phyloP scores from a whole-genome alignment of 2,329 filamentous ascomycete genomes.

The Neofusicoccum sp. region DNA sequence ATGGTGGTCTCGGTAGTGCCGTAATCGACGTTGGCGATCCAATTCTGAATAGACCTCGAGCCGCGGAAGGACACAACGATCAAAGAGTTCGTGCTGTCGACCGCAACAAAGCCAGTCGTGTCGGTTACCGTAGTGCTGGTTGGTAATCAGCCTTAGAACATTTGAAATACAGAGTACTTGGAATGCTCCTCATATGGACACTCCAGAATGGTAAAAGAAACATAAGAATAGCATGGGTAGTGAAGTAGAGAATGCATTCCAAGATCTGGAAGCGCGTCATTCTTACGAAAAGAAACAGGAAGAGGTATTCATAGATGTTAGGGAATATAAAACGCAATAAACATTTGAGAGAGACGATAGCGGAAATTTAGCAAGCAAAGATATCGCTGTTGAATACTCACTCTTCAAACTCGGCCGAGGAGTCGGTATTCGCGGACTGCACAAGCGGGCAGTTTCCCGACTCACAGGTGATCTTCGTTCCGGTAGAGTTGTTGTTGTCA shows the following conservation, averaged over 20 bases:
- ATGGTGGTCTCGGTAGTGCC: constrained; percentile 44
- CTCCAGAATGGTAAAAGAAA: too few species aligned
- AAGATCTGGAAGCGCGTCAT: too few species aligned
- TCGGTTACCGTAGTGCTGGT: constrained; percentile 33
- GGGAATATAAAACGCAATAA: too few species aligned
- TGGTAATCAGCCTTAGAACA: not conserved
- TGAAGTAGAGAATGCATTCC: too few species aligned
- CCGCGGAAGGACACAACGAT: constrained; percentile 66
- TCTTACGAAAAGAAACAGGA: too few species aligned
- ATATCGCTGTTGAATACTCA: constrained; percentile 28
- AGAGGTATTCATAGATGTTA: too few species aligned
- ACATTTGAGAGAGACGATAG: not conserved
- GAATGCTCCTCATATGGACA: not conserved
- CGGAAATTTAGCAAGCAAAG: not conserved
- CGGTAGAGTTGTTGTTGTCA: constrained; percentile 30
- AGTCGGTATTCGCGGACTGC: constrained; percentile 37
- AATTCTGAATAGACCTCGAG: constrained; percentile 62
- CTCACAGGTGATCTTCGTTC: not conserved
- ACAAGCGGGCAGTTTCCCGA: constrained; percentile 12
- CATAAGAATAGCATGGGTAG: too few species aligned
- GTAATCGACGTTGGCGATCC: constrained; percentile 59
- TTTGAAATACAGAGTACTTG: not conserved
- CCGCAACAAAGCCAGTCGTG: constrained; percentile 50
- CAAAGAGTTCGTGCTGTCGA: constrained; percentile 50
- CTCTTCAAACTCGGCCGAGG: constrained; percentile 43